Conservation (phyloP, 495 filamentous ascomycete species). For the Hypoxylon intermedium region DNA sequence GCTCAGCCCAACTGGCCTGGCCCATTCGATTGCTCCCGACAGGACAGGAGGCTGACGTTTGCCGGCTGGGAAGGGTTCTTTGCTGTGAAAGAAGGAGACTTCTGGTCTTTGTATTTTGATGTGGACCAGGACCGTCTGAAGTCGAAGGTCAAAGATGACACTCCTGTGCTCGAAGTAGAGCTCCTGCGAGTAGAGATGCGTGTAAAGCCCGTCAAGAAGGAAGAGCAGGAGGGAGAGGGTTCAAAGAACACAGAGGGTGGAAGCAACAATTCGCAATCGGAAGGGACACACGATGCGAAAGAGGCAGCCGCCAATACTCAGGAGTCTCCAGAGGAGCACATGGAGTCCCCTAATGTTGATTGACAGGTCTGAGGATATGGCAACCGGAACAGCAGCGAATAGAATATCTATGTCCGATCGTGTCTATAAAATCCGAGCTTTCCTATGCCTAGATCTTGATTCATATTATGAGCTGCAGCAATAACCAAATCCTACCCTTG, state of each 20-base stretch:
- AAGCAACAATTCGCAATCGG: neutral
- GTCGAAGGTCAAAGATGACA: conserved; percentile 40
- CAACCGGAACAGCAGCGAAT: too few relatives aligned
- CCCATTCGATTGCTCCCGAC: conserved; percentile 55
- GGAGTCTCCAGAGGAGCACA: neutral
- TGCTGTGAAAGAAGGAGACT: conserved; percentile 51
- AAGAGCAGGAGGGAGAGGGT: neutral
- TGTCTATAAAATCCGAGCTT: too few relatives aligned
- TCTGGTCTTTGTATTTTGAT: conserved; percentile 60
- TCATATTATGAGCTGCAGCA: too few relatives aligned
- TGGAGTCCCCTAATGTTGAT: conserved; percentile 32
- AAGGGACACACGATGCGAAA: neutral
- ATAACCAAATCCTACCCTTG: too few relatives aligned
- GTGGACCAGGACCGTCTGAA: conserved; percentile 52
- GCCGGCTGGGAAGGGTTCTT: conserved; percentile 61
- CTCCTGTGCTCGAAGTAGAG: conserved; percentile 51
- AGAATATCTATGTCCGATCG: too few relatives aligned
- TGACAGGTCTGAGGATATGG: conserved; percentile 1
- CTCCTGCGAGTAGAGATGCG: conserved; percentile 52
- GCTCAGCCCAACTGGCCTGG: conserved; percentile 51
- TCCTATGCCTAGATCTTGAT: too few relatives aligned
- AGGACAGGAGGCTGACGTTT: conserved; percentile 54
- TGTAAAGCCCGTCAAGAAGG: conserved; percentile 20
- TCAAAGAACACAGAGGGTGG: neutral
- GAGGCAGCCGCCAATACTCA: neutral